Base-by-base conservation (phyloP, 192 early-diverging fungal species). In the Ramicandelaber brevisporus region DNA sequence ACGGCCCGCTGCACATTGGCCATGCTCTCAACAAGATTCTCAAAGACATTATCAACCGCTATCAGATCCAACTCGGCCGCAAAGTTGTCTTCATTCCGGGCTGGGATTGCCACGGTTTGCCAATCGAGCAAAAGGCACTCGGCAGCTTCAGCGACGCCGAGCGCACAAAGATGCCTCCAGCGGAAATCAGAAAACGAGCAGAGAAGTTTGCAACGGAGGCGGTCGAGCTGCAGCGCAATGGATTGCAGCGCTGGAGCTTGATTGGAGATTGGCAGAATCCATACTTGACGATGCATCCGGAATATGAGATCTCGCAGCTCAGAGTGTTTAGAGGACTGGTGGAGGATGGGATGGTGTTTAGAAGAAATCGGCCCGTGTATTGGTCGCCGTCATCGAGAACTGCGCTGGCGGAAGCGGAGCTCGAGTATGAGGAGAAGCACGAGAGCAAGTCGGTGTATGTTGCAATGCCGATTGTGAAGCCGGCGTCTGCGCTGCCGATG, bases 301-400 rank as follows among this genome's bases (percentile, higher is more conserved):
- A 66, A 30, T 81, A 73, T 34, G 73, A 77, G 40, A 56, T 67
- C 12, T 53, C 61, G 14, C 77, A 81, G 40, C 41, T 81, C 12
- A 43, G 61, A 21, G 52, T 81, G 6, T 81, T 81, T 33, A 49
- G 57, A 15, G 50, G 56, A 12, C 75, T 81, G 77, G 59, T 75
- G 37, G 53, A 59, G 36, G 61, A 61, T 36, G 69, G 68, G 4
- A 62, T 69, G 14, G 75, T 81, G 13, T 75, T 75, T 31, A 59
- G 77, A 7, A 70, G 70, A 37, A 59, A 67, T 45, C 75, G 75
- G 33, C 77, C 77, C 1, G 77, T 81, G 2, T 77, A 72, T 40
- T 81, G 73, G 73, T 81, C 73, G 17, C 77, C 77, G 2, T 81
- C 77, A 2, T 77, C 77, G 25, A 59, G 64, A 32, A 73, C 77